Conservation (phyloP, 2,329 filamentous ascomycete genomes). For the Scedosporium apiospermum region DNA sequence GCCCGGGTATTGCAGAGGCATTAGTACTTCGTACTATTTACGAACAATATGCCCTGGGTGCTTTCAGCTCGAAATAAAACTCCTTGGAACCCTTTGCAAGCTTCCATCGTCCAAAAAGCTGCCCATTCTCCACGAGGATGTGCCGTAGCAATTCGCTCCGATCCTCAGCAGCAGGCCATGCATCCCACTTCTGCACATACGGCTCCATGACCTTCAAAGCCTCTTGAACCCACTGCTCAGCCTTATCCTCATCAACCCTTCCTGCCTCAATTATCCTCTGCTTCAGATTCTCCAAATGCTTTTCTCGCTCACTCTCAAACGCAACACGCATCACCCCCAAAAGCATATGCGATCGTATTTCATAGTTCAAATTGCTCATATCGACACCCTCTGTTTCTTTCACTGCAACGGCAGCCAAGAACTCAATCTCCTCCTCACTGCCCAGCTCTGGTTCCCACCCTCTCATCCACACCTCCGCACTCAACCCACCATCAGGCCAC, state of each 20-base stretch:
- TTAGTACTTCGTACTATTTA: too few species aligned
- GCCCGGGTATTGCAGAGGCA: too few species aligned
- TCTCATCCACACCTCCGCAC: neutral
- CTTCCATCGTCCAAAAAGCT: neutral
- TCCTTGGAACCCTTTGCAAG: neutral
- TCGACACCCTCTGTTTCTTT: neutral
- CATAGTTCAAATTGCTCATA: neutral
- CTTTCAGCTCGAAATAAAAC: neutral
- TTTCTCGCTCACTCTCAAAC: neutral
- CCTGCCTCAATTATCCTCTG: neutral
- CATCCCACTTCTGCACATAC: neutral
- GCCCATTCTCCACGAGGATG: neutral
- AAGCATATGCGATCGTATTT: neutral
- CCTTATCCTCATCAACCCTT: neutral
- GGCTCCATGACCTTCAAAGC: neutral
- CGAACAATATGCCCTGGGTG: too few species aligned
- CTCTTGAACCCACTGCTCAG: neutral
- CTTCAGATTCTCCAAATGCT: neutral
- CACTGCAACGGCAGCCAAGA: neutral
- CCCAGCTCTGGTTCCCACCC: neutral
- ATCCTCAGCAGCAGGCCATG: neutral
- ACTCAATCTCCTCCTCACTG: neutral
- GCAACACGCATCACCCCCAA: neutral
- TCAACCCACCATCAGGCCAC: neutral
- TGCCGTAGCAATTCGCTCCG: neutral